These are phyloP conservation scores for Trametes polyzona DNA, from an alignment of 1,284 basidiomycete genomes.

Conservation along the genomic window DNA sequence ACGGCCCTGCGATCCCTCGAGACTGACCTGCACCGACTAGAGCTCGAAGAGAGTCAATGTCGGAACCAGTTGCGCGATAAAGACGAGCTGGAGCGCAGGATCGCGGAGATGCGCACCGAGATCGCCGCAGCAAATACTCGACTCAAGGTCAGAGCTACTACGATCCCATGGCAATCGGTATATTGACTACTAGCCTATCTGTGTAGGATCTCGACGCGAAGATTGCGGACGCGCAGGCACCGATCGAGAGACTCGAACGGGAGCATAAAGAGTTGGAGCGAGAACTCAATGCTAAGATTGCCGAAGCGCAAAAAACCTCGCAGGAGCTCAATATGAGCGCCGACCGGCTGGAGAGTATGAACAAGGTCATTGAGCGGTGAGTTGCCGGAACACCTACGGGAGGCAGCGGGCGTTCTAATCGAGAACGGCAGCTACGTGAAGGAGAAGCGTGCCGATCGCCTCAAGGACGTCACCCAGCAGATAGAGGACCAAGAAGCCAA, in stretches of 20 bases:
- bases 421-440: constrained; percentile 67
- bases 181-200: constrained; percentile 8
- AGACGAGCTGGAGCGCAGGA: constrained; percentile 59
- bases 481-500: constrained; percentile 64
- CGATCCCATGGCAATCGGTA: not conserved
- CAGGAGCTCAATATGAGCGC: constrained; percentile 71
- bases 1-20: constrained; percentile 59
- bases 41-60: constrained; percentile 66
- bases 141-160: constrained; percentile 30
- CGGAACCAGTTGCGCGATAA: constrained; percentile 67
- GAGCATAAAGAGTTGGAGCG: constrained; percentile 59
- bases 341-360: constrained; percentile 66
- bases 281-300: constrained; percentile 54
- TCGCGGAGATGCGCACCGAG: constrained; percentile 67
- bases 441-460: constrained; percentile 64
- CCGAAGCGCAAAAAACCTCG: constrained; percentile 54
- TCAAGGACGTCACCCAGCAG: constrained; percentile 65
- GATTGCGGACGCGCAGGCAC: constrained; percentile 65
- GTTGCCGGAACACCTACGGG: constrained; percentile 22
- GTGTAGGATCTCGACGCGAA: constrained; percentile 67
- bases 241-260: constrained; percentile 69
- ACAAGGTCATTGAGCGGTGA: constrained; percentile 68
- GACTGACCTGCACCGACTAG: constrained; percentile 61
- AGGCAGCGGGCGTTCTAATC: not conserved
- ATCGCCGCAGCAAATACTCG: constrained; percentile 40